These are phyloP conservation scores for Herpetospermum pedunculosum DNA, from an alignment of 306 rosid genomes.

Conservation along the genomic window DNA sequence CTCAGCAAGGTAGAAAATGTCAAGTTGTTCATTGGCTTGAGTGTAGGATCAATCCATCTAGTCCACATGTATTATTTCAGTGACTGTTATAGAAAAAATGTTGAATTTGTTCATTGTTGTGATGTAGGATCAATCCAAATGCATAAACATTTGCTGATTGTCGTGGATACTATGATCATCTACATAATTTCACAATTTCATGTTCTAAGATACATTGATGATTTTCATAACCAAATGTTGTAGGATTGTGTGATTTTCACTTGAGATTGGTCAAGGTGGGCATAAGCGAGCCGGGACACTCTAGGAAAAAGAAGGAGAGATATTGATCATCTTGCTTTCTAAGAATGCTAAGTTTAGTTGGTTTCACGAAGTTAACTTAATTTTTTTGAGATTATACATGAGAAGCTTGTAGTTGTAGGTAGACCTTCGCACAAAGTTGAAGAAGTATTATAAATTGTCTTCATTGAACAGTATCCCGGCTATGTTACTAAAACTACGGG, in stretches of 20 bases:
- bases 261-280: not conserved
- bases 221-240: not conserved
- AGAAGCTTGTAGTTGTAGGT: not conserved
- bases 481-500: not conserved
- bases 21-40: not conserved
- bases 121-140: not conserved
- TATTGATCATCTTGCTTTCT: not conserved
- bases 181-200: not conserved
- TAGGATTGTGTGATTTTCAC: not conserved
- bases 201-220: not conserved
- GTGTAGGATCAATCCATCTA: not conserved
- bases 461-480: not conserved
- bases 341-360: not conserved
- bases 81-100: not conserved
- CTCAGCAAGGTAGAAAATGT: slow-evolving; percentile 62
- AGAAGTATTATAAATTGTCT: not conserved
- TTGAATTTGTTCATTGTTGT: not conserved
- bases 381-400: not conserved
- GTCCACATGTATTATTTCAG: not conserved
- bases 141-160: not conserved
- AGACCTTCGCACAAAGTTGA: not conserved
- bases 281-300: too few species aligned
- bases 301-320: too few species aligned
- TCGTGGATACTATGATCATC: not conserved
- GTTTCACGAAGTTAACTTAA: not conserved